Conservation (phyloP, 2,329 filamentous ascomycete genomes). For the Nannizziopsis arthrosporioides region DNA sequence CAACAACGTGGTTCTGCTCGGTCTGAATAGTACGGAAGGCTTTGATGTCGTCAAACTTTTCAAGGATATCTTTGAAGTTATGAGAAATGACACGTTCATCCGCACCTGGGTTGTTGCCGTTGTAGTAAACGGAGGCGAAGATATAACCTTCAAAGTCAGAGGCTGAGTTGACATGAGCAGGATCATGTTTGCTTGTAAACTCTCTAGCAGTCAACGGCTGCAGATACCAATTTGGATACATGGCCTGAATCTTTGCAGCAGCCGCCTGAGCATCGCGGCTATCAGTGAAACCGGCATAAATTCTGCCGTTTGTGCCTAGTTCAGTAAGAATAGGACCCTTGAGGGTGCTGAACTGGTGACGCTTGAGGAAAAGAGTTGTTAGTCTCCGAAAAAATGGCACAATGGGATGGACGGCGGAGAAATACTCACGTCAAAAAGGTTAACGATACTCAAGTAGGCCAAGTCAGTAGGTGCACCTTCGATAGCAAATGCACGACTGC, state of each 20-base stretch:
- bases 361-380: conserved; percentile 17
- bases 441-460: conserved; percentile 27
- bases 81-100: conserved; percentile 34
- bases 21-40: conserved; percentile 23
- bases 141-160: conserved; percentile 47
- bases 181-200: conserved; percentile 31
- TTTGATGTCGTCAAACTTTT: conserved; percentile 31
- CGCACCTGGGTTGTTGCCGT: conserved; percentile 20
- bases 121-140: conserved; percentile 39
- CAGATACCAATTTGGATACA: conserved; percentile 39
- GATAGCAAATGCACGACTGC: conserved; percentile 24
- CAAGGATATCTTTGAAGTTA: conserved; percentile 33
- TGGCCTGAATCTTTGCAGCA: conserved; percentile 36
- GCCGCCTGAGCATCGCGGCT: conserved; percentile 48
- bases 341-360: conserved; percentile 28
- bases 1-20: conserved; percentile 23
- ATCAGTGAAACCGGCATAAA: conserved; percentile 49
- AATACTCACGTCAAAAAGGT: conserved; percentile 31
- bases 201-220: conserved; percentile 37
- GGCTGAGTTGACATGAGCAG: conserved; percentile 18
- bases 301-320: conserved; percentile 30
- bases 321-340: conserved; percentile 29
- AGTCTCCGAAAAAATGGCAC: conserved; percentile 7
- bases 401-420: background rate
- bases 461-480: conserved; percentile 24